A percentile compares a stretch with the other conserved stretches of the same genome.
Conservation (phyloP, 441 rosid genomes). For the California macrophylla region DNA sequence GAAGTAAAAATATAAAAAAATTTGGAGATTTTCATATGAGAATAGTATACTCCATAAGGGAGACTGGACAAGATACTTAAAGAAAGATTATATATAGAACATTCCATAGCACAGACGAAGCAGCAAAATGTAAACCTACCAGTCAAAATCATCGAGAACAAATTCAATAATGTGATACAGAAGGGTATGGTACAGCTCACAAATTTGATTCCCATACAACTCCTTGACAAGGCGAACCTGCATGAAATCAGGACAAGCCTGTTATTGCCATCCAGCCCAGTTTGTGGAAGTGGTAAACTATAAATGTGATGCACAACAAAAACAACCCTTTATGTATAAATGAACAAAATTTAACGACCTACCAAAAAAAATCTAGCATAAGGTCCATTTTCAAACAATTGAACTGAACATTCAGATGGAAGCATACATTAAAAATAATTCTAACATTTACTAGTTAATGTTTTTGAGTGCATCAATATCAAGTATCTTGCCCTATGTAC, state of each 20-base stretch:
- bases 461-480: neutral
- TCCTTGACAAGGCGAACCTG: slow-evolving; percentile 89
- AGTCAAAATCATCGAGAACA: slow-evolving; percentile 57
- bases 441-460: neutral
- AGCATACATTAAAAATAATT: neutral
- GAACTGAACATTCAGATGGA: neutral
- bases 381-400: neutral
- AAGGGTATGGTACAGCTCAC: slow-evolving; percentile 80
- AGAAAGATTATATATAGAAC: no score
- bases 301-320: neutral
- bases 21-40: neutral
- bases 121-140: slow-evolving; percentile 39
- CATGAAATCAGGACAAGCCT: slow-evolving; percentile 18
- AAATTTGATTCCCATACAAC: slow-evolving; percentile 82
- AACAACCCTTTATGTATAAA: neutral
- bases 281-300: neutral
- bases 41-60: neutral
- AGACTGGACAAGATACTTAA: neutral
- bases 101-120: neutral
- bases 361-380: neutral
- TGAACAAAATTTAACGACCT: neutral
- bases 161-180: slow-evolving; percentile 89
- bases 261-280: neutral
- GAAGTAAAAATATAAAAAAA: neutral
- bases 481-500: neutral